Percentiles rank a stretch among this genome's conserved stretches.
Evolutionary conservation across 1,284 basidiomycete genomes (phyloP).

Genomic region (Jaminaea rosea): DNA sequence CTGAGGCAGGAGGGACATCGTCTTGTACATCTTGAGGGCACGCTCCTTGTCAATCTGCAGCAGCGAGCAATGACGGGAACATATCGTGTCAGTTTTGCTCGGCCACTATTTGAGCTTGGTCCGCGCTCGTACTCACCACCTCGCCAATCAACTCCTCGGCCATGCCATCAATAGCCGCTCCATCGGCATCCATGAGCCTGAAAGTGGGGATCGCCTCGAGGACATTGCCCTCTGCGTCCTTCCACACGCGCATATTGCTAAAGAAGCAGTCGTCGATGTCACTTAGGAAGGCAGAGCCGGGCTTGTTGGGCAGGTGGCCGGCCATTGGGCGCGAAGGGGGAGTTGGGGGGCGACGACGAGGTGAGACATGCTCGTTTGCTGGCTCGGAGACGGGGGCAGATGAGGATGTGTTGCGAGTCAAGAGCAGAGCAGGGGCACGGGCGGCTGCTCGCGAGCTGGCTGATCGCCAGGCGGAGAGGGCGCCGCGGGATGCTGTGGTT

Average conservation of each 20-base stretch:
- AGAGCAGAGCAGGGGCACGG: no score
- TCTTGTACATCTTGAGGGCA: constrained; percentile 31
- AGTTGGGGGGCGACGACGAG: not conserved
- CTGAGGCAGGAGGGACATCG: constrained; percentile 58
- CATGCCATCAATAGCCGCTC: constrained; percentile 27
- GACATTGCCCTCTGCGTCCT: constrained; percentile 12
- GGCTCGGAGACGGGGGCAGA: no score
- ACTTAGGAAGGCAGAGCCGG: constrained; percentile 29
- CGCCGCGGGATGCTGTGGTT: no score
- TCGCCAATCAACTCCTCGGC: constrained; percentile 22
- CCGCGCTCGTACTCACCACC: no score
- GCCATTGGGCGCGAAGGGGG: not conserved
- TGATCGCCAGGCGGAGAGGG: no score
- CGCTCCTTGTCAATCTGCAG: constrained; percentile 18
- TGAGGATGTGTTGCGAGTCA: no score
- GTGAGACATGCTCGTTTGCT: no score
- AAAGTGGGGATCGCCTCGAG: constrained; percentile 33
- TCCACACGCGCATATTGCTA: constrained; percentile 22
- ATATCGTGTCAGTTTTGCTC: not conserved
- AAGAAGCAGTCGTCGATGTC: constrained; percentile 33
- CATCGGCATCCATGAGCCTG: constrained; percentile 28
- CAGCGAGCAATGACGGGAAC: not conserved
- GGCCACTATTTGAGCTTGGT: no score
- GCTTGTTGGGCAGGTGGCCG: constrained; percentile 31
- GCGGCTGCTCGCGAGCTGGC: no score